Evolutionary conservation across 345 rosid species (phyloP), one percentile per base, ranked within the genome.

Genomic region (Excoecaria cochinchinensis): DNA sequence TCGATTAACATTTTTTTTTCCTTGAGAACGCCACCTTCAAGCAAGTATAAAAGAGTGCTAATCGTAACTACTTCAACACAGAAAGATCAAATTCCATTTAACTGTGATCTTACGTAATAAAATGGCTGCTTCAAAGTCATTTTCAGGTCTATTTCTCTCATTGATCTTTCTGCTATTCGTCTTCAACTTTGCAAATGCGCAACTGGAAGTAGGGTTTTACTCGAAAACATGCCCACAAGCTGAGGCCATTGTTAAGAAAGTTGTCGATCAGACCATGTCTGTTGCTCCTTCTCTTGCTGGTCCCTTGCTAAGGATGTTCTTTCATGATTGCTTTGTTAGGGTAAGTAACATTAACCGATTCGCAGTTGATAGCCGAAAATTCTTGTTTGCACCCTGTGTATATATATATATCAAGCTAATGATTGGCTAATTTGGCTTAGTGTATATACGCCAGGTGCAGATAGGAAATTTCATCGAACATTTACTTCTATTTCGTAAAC

Each of bases 321-420:
- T 94, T 58, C 97, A 94, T 42, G 98, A 94, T 67, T 94, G 97
- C 66, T 92, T 92, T 46, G 90, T 92, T 16, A 56, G 88, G 82
- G 97, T 94, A 72, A 36, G 53, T 15, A 64, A 66, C 9, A 50
- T 8, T 39, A 38, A 39, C 39, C 1, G 44, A 1, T 31, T 31
- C 31, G 31, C 31, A 31, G 31, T 31, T 31, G 31, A 31, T 31
- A 31, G 31, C 31, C 31, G 31, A 31, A 31, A 31, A 31, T 31
- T 31, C 31, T 31, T 31, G 31, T 31, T 31, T 31, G 31, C 31
- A 31, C 31, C 31, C 1, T 1, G 31, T 31, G 31, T 31, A 2
- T 31, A 31, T 31, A 31, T 31, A 31, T n/a, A n/a, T n/a, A n/a
- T n/a, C n/a, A n/a, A n/a, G n/a, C n/a, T n/a, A n/a, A n/a, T n/a